Evolutionary conservation across 108 stramenopile species (phyloP), one percentile per base, ranked within the genome.

Genomic region (Skeletonema potamos): DNA sequence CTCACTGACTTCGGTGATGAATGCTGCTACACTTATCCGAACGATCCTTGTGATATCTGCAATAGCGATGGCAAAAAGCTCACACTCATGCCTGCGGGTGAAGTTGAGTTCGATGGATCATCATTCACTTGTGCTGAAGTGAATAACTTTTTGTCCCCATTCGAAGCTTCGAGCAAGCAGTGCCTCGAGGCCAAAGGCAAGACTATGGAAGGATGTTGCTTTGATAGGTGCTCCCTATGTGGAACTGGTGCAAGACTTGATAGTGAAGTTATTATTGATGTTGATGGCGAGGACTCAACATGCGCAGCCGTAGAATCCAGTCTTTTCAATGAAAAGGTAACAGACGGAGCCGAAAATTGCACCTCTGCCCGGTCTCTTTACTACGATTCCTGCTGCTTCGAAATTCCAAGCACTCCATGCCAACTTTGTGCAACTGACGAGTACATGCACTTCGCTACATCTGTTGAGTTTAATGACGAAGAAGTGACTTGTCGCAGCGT

Each of bases 211-310:
- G n/a, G 28, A 9, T 79, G 78, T 34, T 79, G 78, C 41, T 79
- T 79, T 54, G 70, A 79, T 58, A 67, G 78, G 32, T 79, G 78
- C 37, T 79, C 78, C 8, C 72, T 79, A 12, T 79, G 78, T 48
- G 78, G 78, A 43, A 63, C 27, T 22, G 78, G 78, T 12, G 71
- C 78, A 13, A 72, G 78, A 46, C 62, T 79, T 20, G 78, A 79
- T 56, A 46, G 58, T 24, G 78, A 79, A 39, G 66, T 79, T 10
- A 37, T 79, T 15, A 57, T 73, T 66, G 72, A 73, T 9, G 39
- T 79, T 36, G 72, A 72, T 17, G 78, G 72, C 43, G 68, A 69
- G 33, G 44, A 54, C 22, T 56, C 58, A 54, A 63, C 55, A 13
- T 79, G 78, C 44, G 61, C 72, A 27, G 71, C 68, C 36, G 59